These are phyloP conservation scores for Mycena vulgaris DNA, from an alignment of 768 basidiomycete genomes.

Conservation along the genomic window DNA sequence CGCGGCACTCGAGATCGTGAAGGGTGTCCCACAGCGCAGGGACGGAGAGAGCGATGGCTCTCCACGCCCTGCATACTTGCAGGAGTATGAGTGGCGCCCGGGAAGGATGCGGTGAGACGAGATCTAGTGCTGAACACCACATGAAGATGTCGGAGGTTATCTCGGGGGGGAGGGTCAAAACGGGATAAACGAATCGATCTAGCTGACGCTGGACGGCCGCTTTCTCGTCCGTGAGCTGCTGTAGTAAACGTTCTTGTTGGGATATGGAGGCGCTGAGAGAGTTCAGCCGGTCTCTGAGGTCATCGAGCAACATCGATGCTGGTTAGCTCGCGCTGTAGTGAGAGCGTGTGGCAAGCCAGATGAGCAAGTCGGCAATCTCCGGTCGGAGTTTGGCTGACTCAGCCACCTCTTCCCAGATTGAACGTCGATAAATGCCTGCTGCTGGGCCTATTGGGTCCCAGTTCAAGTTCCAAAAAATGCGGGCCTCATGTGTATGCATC, in stretches of 20 bases:
- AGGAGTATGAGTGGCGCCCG: constrained; percentile 17
- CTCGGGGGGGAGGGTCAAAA: constrained; percentile 9
- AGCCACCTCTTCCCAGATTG: too few relatives aligned
- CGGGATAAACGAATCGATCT: constrained; percentile 5
- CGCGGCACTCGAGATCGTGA: background rate
- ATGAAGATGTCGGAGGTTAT: constrained; percentile 19
- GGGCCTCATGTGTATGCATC: too few relatives aligned
- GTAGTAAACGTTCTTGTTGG: constrained; percentile 3
- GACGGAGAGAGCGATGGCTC: constrained; percentile 17
- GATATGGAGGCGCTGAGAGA: constrained; percentile 7
- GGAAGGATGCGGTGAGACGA: background rate
- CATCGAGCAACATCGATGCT: too few relatives aligned
- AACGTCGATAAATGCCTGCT: too few relatives aligned
- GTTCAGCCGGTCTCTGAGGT: constrained; percentile 10
- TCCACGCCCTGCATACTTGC: constrained; percentile 23
- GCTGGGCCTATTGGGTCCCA: too few relatives aligned
- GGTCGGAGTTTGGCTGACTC: too few relatives aligned
- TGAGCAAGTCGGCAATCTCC: too few relatives aligned
- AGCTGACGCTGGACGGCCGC: constrained; percentile 6
- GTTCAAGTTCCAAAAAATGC: too few relatives aligned
- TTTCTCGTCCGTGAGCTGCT: constrained; percentile 8
- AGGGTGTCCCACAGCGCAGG: constrained; percentile 28
- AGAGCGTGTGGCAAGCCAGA: too few relatives aligned
- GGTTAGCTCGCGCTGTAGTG: too few relatives aligned
- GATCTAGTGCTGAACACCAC: background rate